A percentile compares a stretch with the other conserved stretches of the same genome.
Conservation (phyloP, 805 yeast species). For the Wickerhamiella brachini region DNA sequence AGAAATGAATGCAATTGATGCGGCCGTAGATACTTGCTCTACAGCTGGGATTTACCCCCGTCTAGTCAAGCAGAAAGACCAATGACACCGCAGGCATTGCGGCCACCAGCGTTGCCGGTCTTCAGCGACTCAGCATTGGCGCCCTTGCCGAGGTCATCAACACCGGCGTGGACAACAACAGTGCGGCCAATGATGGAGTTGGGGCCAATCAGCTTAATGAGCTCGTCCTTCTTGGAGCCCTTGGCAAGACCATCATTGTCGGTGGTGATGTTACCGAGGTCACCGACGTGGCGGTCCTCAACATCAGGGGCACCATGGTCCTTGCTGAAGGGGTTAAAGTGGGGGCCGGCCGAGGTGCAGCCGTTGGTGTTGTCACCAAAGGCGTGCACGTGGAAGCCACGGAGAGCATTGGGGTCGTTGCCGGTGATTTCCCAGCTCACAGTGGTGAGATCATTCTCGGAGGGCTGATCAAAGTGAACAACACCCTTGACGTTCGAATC, state of each 20-base stretch:
- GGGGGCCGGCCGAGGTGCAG: conserved; percentile 97
- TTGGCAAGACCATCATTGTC: conserved; percentile 82
- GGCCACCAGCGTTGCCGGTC: conserved; percentile 96
- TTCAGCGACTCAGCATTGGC: conserved; percentile 80
- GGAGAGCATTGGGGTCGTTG: conserved; percentile 63
- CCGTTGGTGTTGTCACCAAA: conserved; percentile 99
- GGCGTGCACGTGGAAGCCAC: conserved; percentile 94
- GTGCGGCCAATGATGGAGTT: conserved; percentile 88
- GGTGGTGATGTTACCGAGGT: conserved; percentile 85
- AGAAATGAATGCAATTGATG: neutral
- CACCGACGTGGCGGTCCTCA: conserved; percentile 71
- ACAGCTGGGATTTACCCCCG: neutral
- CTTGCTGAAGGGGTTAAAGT: conserved; percentile 81
- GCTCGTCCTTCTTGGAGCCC: conserved; percentile 67
- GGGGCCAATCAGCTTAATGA: conserved; percentile 73
- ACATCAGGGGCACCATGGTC: conserved; percentile 84
- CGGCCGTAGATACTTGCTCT: neutral
- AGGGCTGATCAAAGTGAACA: conserved; percentile 72
- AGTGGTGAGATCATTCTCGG: conserved; percentile 72
- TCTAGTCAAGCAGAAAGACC: conserved; percentile 43
- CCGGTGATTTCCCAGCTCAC: conserved; percentile 83
- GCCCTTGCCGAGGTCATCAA: conserved; percentile 91
- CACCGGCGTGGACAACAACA: conserved; percentile 85
- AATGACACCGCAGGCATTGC: conserved; percentile 98
- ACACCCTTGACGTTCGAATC: conserved; percentile 80